phyloP scores from a whole-genome alignment of 768 basidiomycete species.

The Boletus vermiculosoides region DNA sequence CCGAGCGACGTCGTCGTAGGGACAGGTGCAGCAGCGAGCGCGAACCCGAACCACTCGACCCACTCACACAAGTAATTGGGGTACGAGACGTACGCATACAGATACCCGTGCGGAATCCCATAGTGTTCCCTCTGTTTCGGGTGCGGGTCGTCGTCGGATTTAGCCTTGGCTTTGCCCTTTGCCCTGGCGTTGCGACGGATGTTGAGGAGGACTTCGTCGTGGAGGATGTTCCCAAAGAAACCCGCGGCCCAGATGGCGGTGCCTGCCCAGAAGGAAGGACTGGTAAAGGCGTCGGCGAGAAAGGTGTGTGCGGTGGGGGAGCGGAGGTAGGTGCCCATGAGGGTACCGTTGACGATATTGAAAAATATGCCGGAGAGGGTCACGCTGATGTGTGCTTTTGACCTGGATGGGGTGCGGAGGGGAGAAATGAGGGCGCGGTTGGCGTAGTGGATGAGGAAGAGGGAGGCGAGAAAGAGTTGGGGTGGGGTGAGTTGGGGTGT shows the following conservation, averaged over 20 bases:
- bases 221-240: conserved; percentile 74
- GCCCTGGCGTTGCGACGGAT: conserved; percentile 65
- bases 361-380: conserved; percentile 54
- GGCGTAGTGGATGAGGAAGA: conserved; percentile 75
- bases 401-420: conserved; percentile 75
- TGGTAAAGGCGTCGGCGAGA: conserved; percentile 34
- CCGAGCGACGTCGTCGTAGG: conserved; percentile 37
- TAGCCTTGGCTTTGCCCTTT: conserved; percentile 32
- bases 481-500: conserved; percentile 36
- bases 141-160: conserved; percentile 26
- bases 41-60: conserved; percentile 91
- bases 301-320: conserved; percentile 51
- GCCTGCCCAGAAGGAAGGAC: conserved; percentile 59
- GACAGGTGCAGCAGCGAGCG: conserved; percentile 65
- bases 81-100: conserved; percentile 80
- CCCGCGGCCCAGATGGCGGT: conserved; percentile 68
- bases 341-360: conserved; percentile 70
- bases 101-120: conserved; percentile 74
- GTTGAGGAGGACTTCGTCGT: conserved; percentile 87
- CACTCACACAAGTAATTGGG: conserved; percentile 96
- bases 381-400: conserved; percentile 70
- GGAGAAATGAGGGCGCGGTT: conserved; percentile 83
- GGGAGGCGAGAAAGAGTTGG: conserved; percentile 48
- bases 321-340: conserved; percentile 69
- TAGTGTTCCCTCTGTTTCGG: conserved; percentile 51